Base-by-base conservation (phyloP, 2,329 filamentous ascomycete species). In the Aspergillus sp. region DNA sequence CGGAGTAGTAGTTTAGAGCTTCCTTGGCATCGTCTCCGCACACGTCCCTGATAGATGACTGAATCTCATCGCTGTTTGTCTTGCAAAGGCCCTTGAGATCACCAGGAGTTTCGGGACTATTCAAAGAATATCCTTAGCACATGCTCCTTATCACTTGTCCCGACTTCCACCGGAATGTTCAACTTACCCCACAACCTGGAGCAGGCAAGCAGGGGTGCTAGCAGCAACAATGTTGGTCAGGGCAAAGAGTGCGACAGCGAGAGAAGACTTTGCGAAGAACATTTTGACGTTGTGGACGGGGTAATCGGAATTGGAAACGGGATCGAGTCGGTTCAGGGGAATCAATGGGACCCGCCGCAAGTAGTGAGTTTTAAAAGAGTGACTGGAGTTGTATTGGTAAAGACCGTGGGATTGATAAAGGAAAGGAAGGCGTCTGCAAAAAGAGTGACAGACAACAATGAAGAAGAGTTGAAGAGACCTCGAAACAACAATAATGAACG, bases 201-300 rank as follows among this genome's bases (percentile, higher is more conserved):
- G 74, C 50, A 85, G 74, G 71, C 83, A 85, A 57, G 80, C 81
- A 30, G 82, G 82, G 50, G 83, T 79, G 55, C 76, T 68, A n/a
- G 77, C 75, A 60, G 77, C 74, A 61, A 80, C 72, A 59, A 79
- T 71, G 65, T 78, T 77, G 69, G 76, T 74, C 60, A 82, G 71
- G 43, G 80, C 79, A 68, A 83, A 72, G 60, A 83, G 68, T 61
- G 80, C 77, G 59, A 82, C 64, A 60, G 79, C 59, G 59, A 81
- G 62, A 64, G 77, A 71, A 45, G 77, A 75, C 71, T 81, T 81
- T 58, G 74, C 65, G 72, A 79, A 75, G 64, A 82, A 72, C 80
- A 84, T 83, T 57, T 65, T 75, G 72, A 34, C 62, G 66, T 58
- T 56, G 28, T n/a, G 17, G 9, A 45, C 41, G 22, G 22, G 45